phyloP scores from a whole-genome alignment of 148 eudicot genomes.

The Heliamphora exappendiculata region DNA sequence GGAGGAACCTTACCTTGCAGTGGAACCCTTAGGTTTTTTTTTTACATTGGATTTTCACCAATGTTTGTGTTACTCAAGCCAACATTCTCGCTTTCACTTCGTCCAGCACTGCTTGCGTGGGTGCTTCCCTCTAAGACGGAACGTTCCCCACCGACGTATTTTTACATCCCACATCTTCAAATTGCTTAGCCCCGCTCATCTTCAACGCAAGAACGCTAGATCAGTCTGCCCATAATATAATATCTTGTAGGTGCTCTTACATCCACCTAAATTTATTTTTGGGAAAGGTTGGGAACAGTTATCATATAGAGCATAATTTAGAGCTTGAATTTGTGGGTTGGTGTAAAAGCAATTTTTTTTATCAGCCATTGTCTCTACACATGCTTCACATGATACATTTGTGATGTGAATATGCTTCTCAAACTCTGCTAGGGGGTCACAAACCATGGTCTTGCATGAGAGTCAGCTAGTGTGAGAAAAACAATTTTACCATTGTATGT shows the following conservation, averaged over 20 bases:
- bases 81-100: no score
- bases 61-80: no score
- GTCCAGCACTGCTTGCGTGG: no score
- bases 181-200: no score
- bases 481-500: not conserved
- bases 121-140: no score
- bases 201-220: no score
- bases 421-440: not conserved
- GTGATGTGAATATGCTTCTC: not conserved
- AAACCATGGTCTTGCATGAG: constrained; percentile 7
- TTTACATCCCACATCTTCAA: no score
- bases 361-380: not conserved
- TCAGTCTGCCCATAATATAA: not conserved
- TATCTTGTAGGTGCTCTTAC: not conserved
- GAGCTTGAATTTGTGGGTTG: not conserved
- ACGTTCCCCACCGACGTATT: no score
- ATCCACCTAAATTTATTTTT: not conserved
- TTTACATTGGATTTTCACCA: no score
- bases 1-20: no score
- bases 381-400: not conserved
- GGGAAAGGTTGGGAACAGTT: not conserved
- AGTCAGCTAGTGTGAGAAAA: not conserved
- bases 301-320: not conserved
- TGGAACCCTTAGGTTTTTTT: no score
- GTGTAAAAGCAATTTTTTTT: not conserved